phyloP scores from a whole-genome alignment of 2,329 filamentous ascomycete species.

The Aspergillus sp. region DNA sequence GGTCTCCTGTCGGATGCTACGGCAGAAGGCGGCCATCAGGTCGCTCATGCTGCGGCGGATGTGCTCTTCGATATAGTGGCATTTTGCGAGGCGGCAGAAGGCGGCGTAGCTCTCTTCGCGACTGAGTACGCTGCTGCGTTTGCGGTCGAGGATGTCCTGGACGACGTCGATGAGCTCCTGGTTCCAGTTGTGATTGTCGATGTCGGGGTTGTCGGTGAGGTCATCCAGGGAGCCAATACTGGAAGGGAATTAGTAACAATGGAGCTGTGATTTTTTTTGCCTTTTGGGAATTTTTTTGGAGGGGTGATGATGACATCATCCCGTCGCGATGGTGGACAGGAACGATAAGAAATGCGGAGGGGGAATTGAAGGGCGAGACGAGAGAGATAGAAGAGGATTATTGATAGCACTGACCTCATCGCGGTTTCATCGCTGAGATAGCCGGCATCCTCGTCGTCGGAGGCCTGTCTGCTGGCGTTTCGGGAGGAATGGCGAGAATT shows the following conservation, averaged over 20 bases:
- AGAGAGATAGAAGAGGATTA: conserved; percentile 11
- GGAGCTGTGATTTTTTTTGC: background rate
- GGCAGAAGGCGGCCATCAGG: conserved; percentile 63
- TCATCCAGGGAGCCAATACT: conserved; percentile 68
- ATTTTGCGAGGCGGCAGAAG: conserved; percentile 65
- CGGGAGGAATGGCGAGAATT: conserved; percentile 55
- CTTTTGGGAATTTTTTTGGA: background rate
- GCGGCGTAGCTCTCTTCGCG: conserved; percentile 63
- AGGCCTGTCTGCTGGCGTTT: conserved; percentile 53
- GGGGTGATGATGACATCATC: conserved; percentile 33
- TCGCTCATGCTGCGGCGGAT: conserved; percentile 60
- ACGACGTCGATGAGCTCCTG: conserved; percentile 64
- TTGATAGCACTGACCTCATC: conserved; percentile 51
- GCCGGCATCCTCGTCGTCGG: conserved; percentile 57
- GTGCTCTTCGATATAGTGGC: conserved; percentile 64
- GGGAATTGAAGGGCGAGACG: conserved; percentile 1
- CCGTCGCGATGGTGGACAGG: conserved; percentile 11
- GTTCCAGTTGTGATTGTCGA: conserved; percentile 57
- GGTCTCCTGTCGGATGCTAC: conserved; percentile 66
- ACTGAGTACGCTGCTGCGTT: conserved; percentile 70
- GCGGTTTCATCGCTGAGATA: conserved; percentile 58
- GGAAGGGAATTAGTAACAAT: conserved; percentile 12
- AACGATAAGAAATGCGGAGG: conserved; percentile 30
- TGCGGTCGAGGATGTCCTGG: conserved; percentile 70
- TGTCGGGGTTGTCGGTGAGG: conserved; percentile 53